Base-by-base conservation (phyloP, 2,329 filamentous ascomycete genomes). In the Tricladium varicosporioides region DNA sequence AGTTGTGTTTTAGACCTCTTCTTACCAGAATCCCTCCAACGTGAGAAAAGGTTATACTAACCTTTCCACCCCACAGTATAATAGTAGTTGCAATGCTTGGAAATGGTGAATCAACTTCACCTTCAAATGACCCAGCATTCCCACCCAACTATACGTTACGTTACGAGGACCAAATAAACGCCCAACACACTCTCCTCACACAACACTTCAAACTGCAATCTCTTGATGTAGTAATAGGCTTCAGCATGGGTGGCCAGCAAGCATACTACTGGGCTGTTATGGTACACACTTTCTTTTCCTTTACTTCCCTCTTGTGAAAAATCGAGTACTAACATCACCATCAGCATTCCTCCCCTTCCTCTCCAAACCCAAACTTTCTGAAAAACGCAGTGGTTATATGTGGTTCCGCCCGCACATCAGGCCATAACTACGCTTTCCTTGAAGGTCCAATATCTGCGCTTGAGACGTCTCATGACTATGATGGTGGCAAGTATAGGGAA, bases 211-310 rank as follows among this genome's bases (percentile, higher is more conserved):
- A 62, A 1, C 62, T 77, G 18, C 33, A 58, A 19, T 49, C 57
- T 1, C 54, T 80, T 5, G 73, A 78, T 60, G 71, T 74, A 4
- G 66, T 79, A 9, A 54, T 77, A 2, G 77, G 77, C 0, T 80
- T 79, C 64, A 76, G 74, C n/a, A 80, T 80, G 78, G 78, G 74
- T 11, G 78, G 76, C 1, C 78, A 80, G 61, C 74, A 75, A 50
- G 67, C 75, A 1, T 80, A 79, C 58, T 69, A 80, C 62, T 80
- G 76, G 76, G 65, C 69, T 1, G 65, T 70, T 11, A 76, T 79
- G 73, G 72, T 27, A 7, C 7, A 7, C 7, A 7, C 22, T 27
- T 7, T 27, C 22, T 27, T 27, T 27, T 7, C 22, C 7, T 7
- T 27, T 27, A 4, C 22, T 7, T 27, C 22, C 7, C 7, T 27